phyloP scores from a whole-genome alignment of 2,329 filamentous ascomycete species.

The Podosphaera xanthii region DNA sequence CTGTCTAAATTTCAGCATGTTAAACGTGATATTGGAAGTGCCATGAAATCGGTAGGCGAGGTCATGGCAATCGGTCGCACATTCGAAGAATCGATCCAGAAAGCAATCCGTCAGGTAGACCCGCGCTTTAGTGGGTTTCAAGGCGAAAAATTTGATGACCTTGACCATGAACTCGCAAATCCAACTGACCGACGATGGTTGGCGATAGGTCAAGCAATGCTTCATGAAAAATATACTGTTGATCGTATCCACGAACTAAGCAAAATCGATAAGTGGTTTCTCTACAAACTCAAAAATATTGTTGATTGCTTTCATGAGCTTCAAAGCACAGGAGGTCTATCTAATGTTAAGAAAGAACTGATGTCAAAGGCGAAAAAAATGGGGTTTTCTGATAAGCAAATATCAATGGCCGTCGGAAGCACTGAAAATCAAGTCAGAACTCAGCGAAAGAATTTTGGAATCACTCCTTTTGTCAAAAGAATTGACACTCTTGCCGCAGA shows the following conservation, averaged over 20 bases:
- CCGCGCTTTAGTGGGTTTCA: constrained; percentile 82
- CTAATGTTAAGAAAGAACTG: constrained; percentile 69
- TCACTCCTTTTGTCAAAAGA: constrained; percentile 91
- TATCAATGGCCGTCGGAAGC: constrained; percentile 62
- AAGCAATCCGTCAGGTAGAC: constrained; percentile 93
- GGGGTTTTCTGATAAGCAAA: constrained; percentile 93
- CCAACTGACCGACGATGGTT: constrained; percentile 94
- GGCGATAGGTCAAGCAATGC: constrained; percentile 91
- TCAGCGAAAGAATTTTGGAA: constrained; percentile 62
- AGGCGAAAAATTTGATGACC: constrained; percentile 79
- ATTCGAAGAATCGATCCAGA: constrained; percentile 97
- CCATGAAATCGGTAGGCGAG: constrained; percentile 98
- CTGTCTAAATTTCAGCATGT: constrained; percentile 97
- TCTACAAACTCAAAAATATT: constrained; percentile 95
- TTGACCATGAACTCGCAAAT: constrained; percentile 75
- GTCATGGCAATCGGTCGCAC: constrained; percentile 98
- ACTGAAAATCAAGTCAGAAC: constrained; percentile 80
- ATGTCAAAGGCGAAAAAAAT: constrained; percentile 87
- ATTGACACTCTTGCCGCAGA: constrained; percentile 95
- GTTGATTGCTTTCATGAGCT: constrained; percentile 76
- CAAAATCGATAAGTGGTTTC: constrained; percentile 99
- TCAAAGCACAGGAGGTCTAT: constrained; percentile 60
- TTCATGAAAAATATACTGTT: constrained; percentile 86
- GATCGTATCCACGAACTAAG: constrained; percentile 80
- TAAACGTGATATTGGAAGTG: constrained; percentile 86